These are phyloP conservation scores for Chloris gayana DNA, from an alignment of 176 grass and related monocot genomes.

Conservation along the genomic window DNA sequence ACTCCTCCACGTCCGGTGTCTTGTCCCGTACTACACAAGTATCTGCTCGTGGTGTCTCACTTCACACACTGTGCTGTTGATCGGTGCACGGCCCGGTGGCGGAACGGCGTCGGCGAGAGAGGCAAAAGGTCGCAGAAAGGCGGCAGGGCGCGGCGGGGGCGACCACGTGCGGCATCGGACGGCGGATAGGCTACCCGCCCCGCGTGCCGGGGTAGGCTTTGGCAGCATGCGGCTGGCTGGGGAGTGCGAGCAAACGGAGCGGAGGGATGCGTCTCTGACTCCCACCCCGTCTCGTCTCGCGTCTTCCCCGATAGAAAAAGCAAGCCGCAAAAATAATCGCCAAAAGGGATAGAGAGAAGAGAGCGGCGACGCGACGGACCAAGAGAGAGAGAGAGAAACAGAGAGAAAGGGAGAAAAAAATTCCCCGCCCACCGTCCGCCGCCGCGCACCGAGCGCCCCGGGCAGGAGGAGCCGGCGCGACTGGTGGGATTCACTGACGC, in stretches of 20 bases:
- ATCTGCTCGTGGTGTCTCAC: too few relatives aligned
- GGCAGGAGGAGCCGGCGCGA: not conserved
- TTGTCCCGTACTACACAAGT: too few relatives aligned
- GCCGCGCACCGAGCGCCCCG: not conserved
- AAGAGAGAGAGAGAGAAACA: not conserved
- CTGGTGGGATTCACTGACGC: conserved; percentile 1
- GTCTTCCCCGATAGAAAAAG: conserved; percentile 28
- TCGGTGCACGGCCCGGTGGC: too few relatives aligned
- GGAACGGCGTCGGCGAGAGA: too few relatives aligned
- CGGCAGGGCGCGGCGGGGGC: conserved; percentile 22
- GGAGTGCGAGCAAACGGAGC: not conserved
- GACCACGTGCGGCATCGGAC: conserved; percentile 52
- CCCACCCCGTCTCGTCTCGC: conserved; percentile 14
- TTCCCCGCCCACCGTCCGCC: conserved; percentile 35
- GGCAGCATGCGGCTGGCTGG: not conserved
- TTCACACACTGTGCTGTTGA: too few relatives aligned
- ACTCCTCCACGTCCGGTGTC: too few relatives aligned
- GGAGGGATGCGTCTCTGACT: conserved; percentile 30
- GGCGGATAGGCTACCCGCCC: conserved; percentile 33
- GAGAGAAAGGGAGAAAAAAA: not conserved
- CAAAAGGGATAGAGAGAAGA: not conserved
- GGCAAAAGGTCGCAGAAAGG: not conserved
- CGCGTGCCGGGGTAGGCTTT: conserved; percentile 31
- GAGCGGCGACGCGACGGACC: not conserved
- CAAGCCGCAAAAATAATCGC: conserved; percentile 29